These are phyloP conservation scores for Plasmodium fragile DNA, from an alignment of 169 alveolate species.

Conservation along the genomic window DNA sequence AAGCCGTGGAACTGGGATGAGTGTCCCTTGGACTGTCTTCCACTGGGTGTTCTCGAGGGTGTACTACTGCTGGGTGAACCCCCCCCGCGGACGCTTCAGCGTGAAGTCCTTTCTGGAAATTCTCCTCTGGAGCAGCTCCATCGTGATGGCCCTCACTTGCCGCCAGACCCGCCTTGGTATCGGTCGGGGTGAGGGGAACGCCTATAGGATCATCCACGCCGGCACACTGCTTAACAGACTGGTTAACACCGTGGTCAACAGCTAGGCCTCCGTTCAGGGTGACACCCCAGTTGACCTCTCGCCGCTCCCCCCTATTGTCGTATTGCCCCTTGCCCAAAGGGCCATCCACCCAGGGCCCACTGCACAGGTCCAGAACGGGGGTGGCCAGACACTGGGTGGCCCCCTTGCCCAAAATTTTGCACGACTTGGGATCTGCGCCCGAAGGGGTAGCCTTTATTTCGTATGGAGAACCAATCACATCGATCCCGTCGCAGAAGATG, in stretches of 20 bases:
- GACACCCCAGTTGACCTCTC: neutral
- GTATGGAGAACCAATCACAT: slow-evolving; percentile 65
- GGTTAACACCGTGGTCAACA: neutral
- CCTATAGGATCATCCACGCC: neutral
- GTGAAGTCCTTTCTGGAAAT: neutral
- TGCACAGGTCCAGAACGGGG: slow-evolving; percentile 20
- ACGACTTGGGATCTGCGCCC: slow-evolving; percentile 22
- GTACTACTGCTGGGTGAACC: neutral
- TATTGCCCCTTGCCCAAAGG: neutral
- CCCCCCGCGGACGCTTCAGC: neutral
- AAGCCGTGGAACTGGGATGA: neutral
- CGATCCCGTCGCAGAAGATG: slow-evolving; percentile 71
- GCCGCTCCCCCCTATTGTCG: neutral
- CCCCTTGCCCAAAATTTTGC: slow-evolving; percentile 54
- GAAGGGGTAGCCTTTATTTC: slow-evolving; percentile 26
- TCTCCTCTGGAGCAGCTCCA: neutral
- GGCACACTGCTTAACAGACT: neutral
- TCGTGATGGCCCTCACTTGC: neutral
- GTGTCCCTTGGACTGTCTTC: neutral
- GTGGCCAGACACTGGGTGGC: slow-evolving; percentile 71
- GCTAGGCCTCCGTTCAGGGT: neutral
- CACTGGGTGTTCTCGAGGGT: too few relatives aligned
- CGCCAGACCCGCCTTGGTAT: neutral
- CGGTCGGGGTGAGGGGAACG: neutral
- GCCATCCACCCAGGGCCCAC: neutral